Base-by-base conservation (phyloP, 2,329 filamentous ascomycete species). In the Allantophomopsis lycopodina region DNA sequence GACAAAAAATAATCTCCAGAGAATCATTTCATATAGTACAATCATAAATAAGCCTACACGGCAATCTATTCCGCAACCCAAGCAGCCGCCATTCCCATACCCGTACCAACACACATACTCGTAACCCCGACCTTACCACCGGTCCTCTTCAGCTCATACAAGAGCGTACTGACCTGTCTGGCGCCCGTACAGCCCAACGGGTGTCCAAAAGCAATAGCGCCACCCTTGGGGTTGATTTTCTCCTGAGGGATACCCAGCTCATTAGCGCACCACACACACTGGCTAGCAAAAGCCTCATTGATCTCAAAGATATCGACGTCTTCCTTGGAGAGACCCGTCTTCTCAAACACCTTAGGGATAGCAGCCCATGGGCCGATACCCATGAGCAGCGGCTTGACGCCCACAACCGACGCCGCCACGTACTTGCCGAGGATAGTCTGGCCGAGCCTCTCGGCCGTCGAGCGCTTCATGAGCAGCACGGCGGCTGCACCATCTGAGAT, bases 231-330 rank as follows among this genome's bases (percentile, higher is more conserved):
- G 68, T 96, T 96, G 57, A 98, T 78, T 74, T 95, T 96, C 48
- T 84, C 79, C 44, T 70, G 57, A 39, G 86, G 83, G 20, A 98
- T 64, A 35, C 80, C 81, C 16, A 98, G 74, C 68, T 95, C 79
- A 54, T 91, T 84, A 46, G 84, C 76, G 61, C 87, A 95, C 83
- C 83, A 96, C 49, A 96, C 62, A 62, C 86, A 94, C 71, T 96
- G 89, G 47, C 77, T 84, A 23, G 91, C 91, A 60, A 98, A 98
- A 1, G 91, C 91, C 73, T 98, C 91, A 69, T 98, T 98, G 72
- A 98, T 95, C 74, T 98, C 91, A 56, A 76, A 96, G 56, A 96
- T 89, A 59, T 96, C 91, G 21, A 98, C 86, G 50, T 96, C 89
- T 42, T 94, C 81, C 62, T 80, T 85, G 57, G 68, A 70, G 52